Base-by-base conservation (phyloP, 352 stramenopile genomes). In the Pythium aquatile region DNA sequence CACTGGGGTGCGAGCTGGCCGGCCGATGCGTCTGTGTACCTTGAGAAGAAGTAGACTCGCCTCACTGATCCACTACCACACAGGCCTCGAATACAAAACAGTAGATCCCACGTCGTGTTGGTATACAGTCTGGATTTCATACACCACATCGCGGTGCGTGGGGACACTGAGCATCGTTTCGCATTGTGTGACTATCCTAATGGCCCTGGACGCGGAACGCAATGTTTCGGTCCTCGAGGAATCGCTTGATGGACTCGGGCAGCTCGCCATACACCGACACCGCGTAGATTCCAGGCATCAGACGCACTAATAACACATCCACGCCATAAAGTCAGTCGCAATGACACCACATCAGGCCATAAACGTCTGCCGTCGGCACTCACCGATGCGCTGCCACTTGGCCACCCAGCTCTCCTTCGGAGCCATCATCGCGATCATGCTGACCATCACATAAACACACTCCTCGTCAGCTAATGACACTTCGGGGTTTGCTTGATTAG, bases 371-470 rank as follows among this genome's bases (percentile, higher is more conserved):
- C 55, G n/a, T 32, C 2, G 55, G 26, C 16, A 61, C 52, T 47
- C 40, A 92, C 85, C 87, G 39, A 96, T 93, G 51, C 87, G 85
- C 65, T 93, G 85, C 87, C 87, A 96, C 72, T 96, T 96, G 62
- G 87, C 87, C 37, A 96, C 87, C 87, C 87, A 96, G 73, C 87
- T 96, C 65, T 94, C 85, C 73, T 90, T 91, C 28, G 87, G 87
- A 61, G 90, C 79, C 85, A 96, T 94, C 85, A 96, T 93, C 55
- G 87, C 85, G 55, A 96, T 91, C 82, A 92, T 93, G n/a, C 82
- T 90, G 58, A n/a, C 8, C 9, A 13, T 3, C 16, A 32, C n/a
- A 24, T 24, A 44, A 40, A 2, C 35, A 58, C 24, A 70, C 7
- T 42, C 29, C 14, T 24, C 39, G 24, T n/a, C 24, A 42, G 35